Conservation (phyloP, 2,329 filamentous ascomycete genomes). For the Onygenales sp. region DNA sequence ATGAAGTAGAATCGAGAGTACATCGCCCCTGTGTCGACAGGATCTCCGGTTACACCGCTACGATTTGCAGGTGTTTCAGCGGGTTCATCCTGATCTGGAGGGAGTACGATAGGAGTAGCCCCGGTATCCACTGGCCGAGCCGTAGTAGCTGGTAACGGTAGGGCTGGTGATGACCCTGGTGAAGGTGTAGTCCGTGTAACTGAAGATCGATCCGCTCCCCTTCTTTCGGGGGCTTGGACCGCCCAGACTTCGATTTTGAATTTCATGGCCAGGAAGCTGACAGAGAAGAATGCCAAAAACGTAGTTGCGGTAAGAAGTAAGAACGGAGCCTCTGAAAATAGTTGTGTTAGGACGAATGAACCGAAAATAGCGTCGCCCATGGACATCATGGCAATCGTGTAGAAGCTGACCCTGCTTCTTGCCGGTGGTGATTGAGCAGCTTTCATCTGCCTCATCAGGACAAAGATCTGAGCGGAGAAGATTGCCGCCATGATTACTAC, state of each 20-base stretch:
- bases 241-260: conserved; percentile 61
- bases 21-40: conserved; percentile 46
- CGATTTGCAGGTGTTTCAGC: conserved; percentile 25
- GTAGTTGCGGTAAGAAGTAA: conserved; percentile 46
- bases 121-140: conserved; percentile 34
- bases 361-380: conserved; percentile 53
- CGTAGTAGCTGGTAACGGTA: conserved; percentile 40
- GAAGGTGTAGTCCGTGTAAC: conserved; percentile 1
- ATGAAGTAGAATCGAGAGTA: conserved; percentile 55
- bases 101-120: conserved; percentile 44
- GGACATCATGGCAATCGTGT: conserved; percentile 52
- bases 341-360: conserved; percentile 45
- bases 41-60: conserved; percentile 23
- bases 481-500: conserved; percentile 43
- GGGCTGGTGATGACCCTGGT: conserved; percentile 1
- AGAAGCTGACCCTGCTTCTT: conserved; percentile 54
- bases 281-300: conserved; percentile 51
- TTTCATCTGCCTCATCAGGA: conserved; percentile 54
- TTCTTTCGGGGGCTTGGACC: conserved; percentile 43
- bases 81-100: conserved; percentile 48
- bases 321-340: conserved; percentile 47
- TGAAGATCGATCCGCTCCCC: conserved; percentile 23
- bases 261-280: conserved; percentile 54
- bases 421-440: conserved; percentile 57
- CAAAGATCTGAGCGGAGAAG: conserved; percentile 43